Evolutionary conservation across 2,329 filamentous ascomycete genomes (phyloP).

Genomic region (Microascus cirrosus): DNA sequence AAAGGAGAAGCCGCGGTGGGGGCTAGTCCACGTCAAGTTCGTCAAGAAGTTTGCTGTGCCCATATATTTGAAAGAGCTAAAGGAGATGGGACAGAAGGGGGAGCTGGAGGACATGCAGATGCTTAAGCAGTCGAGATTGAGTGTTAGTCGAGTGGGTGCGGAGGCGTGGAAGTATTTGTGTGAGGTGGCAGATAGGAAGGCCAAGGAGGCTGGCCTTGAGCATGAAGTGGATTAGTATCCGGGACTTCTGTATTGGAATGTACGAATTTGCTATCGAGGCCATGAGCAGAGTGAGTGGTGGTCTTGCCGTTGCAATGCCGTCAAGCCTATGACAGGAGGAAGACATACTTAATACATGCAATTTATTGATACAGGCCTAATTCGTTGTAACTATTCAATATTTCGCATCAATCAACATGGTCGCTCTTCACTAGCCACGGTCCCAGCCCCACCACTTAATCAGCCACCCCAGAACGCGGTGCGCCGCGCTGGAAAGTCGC

Average conservation of each 20-base stretch:
- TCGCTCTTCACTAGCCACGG: too few relatives aligned
- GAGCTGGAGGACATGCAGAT: constrained; percentile 66
- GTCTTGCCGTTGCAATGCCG: too few relatives aligned
- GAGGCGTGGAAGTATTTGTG: constrained; percentile 57
- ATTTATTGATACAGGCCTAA: too few relatives aligned
- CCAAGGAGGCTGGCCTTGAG: constrained; percentile 22
- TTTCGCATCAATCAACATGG: too few relatives aligned
- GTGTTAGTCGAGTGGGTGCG: constrained; percentile 58
- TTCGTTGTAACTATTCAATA: too few relatives aligned
- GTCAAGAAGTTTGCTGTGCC: constrained; percentile 66
- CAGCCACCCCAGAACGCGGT: background rate
- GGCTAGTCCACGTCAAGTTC: constrained; percentile 79
- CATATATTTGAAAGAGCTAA: constrained; percentile 62
- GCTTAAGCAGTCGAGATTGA: constrained; percentile 70
- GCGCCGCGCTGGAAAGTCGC: background rate
- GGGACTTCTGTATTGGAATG: background rate
- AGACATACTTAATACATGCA: too few relatives aligned
- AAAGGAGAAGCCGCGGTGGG: constrained; percentile 53
- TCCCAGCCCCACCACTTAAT: background rate
- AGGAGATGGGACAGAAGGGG: constrained; percentile 46
- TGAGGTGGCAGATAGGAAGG: constrained; percentile 33
- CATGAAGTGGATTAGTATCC: constrained; percentile 15
- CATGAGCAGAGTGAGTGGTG: too few relatives aligned
- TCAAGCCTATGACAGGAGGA: background rate
- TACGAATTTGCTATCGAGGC: too few relatives aligned